Conservation (phyloP, 2,329 filamentous ascomycete species). For the Diplodia seriata region DNA sequence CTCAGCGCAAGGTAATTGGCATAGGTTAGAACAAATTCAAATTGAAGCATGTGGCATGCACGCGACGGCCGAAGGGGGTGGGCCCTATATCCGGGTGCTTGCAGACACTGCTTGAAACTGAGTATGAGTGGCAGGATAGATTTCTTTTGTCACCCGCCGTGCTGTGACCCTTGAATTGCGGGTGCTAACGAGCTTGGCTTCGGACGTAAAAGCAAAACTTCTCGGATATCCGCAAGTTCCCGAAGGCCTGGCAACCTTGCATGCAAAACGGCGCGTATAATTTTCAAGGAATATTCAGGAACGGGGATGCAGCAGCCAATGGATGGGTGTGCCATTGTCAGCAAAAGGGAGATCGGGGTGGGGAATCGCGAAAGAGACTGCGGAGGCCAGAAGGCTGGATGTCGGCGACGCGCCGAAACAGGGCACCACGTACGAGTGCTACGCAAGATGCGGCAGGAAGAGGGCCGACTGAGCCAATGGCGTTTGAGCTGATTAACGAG, state of each 20-base stretch:
- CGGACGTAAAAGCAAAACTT: background rate
- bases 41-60: no score
- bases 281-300: background rate
- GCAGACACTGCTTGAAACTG: no score
- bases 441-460: constrained; percentile 4
- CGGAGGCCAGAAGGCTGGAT: constrained; percentile 7
- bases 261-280: background rate
- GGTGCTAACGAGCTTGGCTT: background rate
- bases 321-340: background rate
- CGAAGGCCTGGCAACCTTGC: background rate
- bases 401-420: constrained; percentile 6
- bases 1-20: no score
- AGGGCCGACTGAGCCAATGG: background rate
- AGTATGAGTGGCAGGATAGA: background rate
- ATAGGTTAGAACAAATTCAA: no score
- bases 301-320: background rate
- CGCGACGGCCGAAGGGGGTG: no score
- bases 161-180: no score
- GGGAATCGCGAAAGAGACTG: constrained; percentile 11
- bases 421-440: constrained; percentile 15
- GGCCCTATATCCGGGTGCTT: no score
- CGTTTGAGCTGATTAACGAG: background rate
- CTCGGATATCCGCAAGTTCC: background rate
- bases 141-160: no score
- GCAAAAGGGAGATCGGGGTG: constrained; percentile 8